These are phyloP conservation scores for Neurospora sp. DNA, from an alignment of 495 filamentous ascomycete genomes.

Conservation along the genomic window DNA sequence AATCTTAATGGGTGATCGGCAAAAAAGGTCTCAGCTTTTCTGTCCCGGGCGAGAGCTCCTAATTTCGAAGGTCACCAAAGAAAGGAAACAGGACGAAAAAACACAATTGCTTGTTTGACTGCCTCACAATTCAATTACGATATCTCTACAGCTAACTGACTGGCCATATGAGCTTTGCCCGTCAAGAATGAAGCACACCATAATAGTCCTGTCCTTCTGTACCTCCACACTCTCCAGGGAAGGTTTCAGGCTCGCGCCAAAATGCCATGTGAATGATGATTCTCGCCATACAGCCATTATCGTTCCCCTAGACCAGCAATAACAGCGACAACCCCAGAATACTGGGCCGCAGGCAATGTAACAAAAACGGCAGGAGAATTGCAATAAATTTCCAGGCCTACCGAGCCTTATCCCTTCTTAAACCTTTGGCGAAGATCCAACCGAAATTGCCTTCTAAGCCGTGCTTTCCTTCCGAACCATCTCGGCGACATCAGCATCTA, in stretches of 20 bases:
- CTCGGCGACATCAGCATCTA: slow-evolving; percentile 78
- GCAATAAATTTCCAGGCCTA: not conserved
- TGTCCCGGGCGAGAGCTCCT: no score
- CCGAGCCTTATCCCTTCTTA: not conserved
- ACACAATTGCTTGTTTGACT: not conserved
- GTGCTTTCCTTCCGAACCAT: slow-evolving; percentile 50
- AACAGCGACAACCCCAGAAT: not conserved
- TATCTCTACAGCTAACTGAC: not conserved
- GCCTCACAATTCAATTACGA: not conserved
- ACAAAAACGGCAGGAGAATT: not conserved
- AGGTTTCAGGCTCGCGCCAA: not conserved
- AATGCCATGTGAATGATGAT: not conserved
- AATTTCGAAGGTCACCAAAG: not conserved
- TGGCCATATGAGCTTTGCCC: not conserved
- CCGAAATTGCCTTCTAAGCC: not conserved
- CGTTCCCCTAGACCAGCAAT: not conserved
- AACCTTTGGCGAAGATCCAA: not conserved
- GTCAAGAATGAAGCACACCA: not conserved
- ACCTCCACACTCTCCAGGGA: not conserved
- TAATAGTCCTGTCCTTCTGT: not conserved
- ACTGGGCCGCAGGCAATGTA: not conserved
- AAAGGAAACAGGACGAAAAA: not conserved
- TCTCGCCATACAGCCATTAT: not conserved
- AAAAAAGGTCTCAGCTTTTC: no score
- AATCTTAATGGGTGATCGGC: no score